These are phyloP conservation scores for Crassisporium funariophilum DNA, from an alignment of 768 basidiomycete species.

Conservation along the genomic window DNA sequence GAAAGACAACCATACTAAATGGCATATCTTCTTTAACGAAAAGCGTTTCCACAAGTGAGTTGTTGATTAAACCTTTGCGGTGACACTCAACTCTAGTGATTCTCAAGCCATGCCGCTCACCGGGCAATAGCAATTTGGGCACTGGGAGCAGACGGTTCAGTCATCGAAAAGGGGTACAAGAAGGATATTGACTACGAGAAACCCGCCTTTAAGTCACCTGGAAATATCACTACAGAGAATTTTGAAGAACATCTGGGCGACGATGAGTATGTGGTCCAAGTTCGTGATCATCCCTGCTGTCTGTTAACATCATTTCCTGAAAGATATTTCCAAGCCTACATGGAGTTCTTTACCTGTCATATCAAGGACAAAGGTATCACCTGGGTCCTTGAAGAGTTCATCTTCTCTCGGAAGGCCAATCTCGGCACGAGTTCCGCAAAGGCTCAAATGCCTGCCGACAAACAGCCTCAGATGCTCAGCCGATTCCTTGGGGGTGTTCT, in stretches of 20 bases:
- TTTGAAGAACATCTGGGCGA: constrained; percentile 60
- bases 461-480: constrained; percentile 57
- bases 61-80: background rate
- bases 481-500: constrained; percentile 58
- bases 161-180: constrained; percentile 41
- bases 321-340: constrained; percentile 65
- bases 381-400: constrained; percentile 56
- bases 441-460: constrained; percentile 22
- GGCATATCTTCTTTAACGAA: constrained; percentile 58
- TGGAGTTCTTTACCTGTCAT: constrained; percentile 52
- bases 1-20: constrained; percentile 52
- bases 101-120: constrained; percentile 54
- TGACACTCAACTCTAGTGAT: constrained; percentile 5
- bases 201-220: constrained; percentile 45
- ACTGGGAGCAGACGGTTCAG: constrained; percentile 50
- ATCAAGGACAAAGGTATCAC: constrained; percentile 46
- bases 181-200: constrained; percentile 38
- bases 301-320: constrained; percentile 3
- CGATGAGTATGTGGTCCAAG: constrained; percentile 40
- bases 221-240: constrained; percentile 46
- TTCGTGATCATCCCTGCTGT: background rate
- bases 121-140: constrained; percentile 60
- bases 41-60: constrained; percentile 39
- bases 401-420: constrained; percentile 59
- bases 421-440: constrained; percentile 28